Evolutionary conservation across 805 yeast species (phyloP).

Genomic region (Blastobotrys terrestris): DNA sequence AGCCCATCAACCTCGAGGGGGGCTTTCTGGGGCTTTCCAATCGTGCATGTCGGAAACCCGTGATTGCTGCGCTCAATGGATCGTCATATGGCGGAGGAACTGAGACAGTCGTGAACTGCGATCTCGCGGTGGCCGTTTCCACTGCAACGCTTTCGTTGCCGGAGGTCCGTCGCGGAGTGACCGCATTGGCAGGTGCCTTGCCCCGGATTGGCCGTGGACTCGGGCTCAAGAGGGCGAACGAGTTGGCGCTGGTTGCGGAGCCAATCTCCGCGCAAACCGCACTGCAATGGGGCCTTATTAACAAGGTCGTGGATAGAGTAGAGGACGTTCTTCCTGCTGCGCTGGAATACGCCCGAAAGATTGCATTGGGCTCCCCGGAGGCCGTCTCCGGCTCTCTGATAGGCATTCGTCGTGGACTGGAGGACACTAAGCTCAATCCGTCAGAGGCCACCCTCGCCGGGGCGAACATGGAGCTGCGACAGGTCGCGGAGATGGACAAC

Average conservation of each 20-base stretch:
- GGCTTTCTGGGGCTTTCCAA: conserved; percentile 26
- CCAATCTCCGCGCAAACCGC: conserved; percentile 25
- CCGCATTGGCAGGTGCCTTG: conserved; percentile 25
- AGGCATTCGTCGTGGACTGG: conserved; percentile 20
- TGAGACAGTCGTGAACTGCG: conserved; percentile 24
- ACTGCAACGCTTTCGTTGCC: conserved; percentile 22
- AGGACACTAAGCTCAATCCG: conserved; percentile 14
- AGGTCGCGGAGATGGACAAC: conserved; percentile 13
- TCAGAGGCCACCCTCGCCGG: conserved; percentile 17
- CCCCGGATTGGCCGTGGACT: conserved; percentile 22
- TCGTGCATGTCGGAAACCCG: conserved; percentile 21
- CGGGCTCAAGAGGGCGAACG: conserved; percentile 22
- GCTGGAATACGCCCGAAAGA: conserved; percentile 16
- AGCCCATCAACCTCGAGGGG: conserved; percentile 6
- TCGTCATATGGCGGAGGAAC: conserved; percentile 26
- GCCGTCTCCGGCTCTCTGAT: conserved; percentile 18
- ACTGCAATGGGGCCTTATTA: conserved; percentile 22
- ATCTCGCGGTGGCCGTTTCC: conserved; percentile 22
- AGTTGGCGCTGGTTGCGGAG: conserved; percentile 23
- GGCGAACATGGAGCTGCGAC: conserved; percentile 9
- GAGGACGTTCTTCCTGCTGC: conserved; percentile 22
- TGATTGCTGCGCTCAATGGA: conserved; percentile 26
- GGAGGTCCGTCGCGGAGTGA: conserved; percentile 24
- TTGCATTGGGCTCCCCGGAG: conserved; percentile 23
- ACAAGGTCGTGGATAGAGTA: conserved; percentile 18